Conservation (phyloP, 768 basidiomycete species). For the Phlebiopsis flavidoalba region DNA sequence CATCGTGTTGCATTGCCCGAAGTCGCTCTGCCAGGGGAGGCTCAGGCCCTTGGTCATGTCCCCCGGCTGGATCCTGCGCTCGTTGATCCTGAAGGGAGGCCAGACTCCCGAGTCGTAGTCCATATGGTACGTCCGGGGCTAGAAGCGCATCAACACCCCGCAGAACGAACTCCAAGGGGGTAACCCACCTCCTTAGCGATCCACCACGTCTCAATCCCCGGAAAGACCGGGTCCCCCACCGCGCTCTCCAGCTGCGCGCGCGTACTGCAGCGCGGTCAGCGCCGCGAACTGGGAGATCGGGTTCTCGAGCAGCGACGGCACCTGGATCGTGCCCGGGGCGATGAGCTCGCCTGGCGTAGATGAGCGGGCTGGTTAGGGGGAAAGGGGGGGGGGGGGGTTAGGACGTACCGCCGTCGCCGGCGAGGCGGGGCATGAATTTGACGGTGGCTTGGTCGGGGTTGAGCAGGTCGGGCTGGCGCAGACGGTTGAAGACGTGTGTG, state of each 20-base stretch:
- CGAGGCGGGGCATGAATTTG: conserved; percentile 30
- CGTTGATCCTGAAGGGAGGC: conserved; percentile 24
- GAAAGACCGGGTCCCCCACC: conserved; percentile 29
- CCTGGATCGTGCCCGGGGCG: background rate
- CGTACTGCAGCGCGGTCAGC: conserved; percentile 27
- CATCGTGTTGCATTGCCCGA: conserved; percentile 26
- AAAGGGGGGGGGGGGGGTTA: background rate
- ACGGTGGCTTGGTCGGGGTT: conserved; percentile 13
- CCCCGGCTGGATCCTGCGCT: conserved; percentile 20
- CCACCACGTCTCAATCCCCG: conserved; percentile 32
- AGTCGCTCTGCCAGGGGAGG: conserved; percentile 33
- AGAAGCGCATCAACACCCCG: background rate
- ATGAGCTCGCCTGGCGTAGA: background rate
- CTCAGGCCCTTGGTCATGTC: conserved; percentile 27
- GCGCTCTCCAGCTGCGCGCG: conserved; percentile 26
- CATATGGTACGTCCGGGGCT: background rate
- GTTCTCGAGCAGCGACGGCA: background rate
- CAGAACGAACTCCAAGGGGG: conserved; percentile 15
- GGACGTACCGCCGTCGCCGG: conserved; percentile 23
- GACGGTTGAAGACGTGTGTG: conserved; percentile 11
- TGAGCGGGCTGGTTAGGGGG: too few relatives aligned
- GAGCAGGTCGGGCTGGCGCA: conserved; percentile 10
- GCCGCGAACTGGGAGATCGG: conserved; percentile 18
- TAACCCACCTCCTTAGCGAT: conserved; percentile 15
- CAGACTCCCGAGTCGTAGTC: background rate